A percentile compares a stretch with the other conserved stretches of the same genome.
Evolutionary conservation across 129 eudicot genomes (phyloP).

Genomic region (Chrysanthemum makinoi): DNA sequence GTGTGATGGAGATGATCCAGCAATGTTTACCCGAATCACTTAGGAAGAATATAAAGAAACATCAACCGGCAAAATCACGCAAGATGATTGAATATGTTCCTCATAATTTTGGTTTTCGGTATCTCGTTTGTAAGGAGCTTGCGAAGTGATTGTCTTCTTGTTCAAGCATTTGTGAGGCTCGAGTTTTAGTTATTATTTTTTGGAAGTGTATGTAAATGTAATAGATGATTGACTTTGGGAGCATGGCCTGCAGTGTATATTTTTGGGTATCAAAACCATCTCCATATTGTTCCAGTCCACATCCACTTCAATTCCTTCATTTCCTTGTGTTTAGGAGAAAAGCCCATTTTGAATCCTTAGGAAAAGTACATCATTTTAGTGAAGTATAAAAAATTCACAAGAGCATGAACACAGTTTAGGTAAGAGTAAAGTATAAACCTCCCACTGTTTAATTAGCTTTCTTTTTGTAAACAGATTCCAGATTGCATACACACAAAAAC

Average conservation of each 20-base stretch:
- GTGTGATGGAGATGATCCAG: conserved; percentile 79
- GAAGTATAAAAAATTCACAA: too few relatives aligned
- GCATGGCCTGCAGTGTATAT: conserved; percentile 12
- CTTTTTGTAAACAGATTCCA: too few relatives aligned
- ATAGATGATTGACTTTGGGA: conserved; percentile 18
- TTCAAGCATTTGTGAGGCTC: not conserved
- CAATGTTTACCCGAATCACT: conserved; percentile 74
- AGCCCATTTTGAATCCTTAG: too few relatives aligned
- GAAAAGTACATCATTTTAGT: too few relatives aligned
- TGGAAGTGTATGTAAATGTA: conserved; percentile 36
- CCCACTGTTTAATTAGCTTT: too few relatives aligned
- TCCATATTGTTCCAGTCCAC: not conserved
- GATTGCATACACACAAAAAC: too few relatives aligned
- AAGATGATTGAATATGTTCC: conserved; percentile 86
- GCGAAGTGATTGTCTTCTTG: conserved; percentile 43
- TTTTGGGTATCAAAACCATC: conserved; percentile 12
- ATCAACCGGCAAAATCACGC: conserved; percentile 53
- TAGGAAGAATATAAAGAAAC: conserved; percentile 68
- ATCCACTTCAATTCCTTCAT: too few relatives aligned
- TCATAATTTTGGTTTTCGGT: conserved; percentile 76
- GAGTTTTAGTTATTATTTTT: not conserved
- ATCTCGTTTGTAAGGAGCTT: conserved; percentile 84
- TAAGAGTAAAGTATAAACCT: too few relatives aligned
- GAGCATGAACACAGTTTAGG: too few relatives aligned
- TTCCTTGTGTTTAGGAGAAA: too few relatives aligned